phyloP scores from a whole-genome alignment of 1,284 basidiomycete genomes.

The Coniferiporia sulphurascens region DNA sequence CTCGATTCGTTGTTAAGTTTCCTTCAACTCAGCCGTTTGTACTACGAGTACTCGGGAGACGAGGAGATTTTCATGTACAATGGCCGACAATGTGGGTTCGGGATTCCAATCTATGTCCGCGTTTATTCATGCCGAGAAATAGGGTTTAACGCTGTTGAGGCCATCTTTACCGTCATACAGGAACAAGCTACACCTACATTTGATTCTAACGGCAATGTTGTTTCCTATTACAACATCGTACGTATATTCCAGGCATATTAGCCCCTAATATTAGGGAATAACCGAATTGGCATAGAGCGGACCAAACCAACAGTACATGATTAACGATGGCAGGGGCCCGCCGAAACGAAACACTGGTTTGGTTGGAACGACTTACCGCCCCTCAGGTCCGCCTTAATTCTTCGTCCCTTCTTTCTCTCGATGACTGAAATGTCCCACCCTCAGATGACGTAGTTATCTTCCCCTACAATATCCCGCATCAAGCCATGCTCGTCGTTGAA shows the following conservation, averaged over 20 bases:
- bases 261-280: not conserved
- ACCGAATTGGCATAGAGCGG: not conserved
- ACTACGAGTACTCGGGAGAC: constrained; percentile 21
- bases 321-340: constrained; percentile 1
- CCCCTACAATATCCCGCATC: constrained; percentile 10
- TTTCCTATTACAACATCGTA: not conserved
- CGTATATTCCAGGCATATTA: not conserved
- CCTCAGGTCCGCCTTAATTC: not conserved
- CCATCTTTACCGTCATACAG: constrained; percentile 24
- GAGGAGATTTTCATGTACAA: constrained; percentile 21
- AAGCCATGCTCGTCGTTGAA: constrained; percentile 24
- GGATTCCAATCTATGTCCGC: not conserved
- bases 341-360: constrained; percentile 7
- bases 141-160: constrained; percentile 22
- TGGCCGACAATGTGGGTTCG: constrained; percentile 16
- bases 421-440: not conserved
- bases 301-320: constrained; percentile 9
- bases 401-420: not conserved
- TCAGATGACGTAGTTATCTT: constrained; percentile 11
- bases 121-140: not conserved
- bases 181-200: constrained; percentile 25
- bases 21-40: constrained; percentile 24
- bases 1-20: constrained; percentile 25
- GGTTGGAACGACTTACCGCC: constrained; percentile 10
- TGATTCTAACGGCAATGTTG: constrained; percentile 14